Evolutionary conservation across 805 yeast species (phyloP).

Genomic region (Torulaspora microellipsoides): DNA sequence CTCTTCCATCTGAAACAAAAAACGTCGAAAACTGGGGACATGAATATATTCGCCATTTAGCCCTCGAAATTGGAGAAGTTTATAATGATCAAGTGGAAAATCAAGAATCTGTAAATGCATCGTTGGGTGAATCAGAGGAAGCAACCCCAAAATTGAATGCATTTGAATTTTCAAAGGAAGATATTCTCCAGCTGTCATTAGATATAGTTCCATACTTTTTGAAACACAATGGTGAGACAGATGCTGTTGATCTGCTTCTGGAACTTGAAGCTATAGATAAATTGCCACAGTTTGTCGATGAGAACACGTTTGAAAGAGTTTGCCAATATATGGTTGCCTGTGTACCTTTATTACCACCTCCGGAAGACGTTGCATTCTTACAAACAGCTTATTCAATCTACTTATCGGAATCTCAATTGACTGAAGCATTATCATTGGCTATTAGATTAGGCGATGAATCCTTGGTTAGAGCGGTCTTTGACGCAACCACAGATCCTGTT

Average conservation of each 20-base stretch:
- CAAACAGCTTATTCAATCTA: conserved; percentile 87
- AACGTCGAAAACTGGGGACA: conserved; percentile 92
- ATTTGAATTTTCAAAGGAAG: conserved; percentile 33
- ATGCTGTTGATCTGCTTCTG: conserved; percentile 88
- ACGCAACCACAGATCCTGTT: conserved; percentile 66
- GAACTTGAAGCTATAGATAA: conserved; percentile 87
- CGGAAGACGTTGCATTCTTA: conserved; percentile 81
- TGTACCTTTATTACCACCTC: conserved; percentile 94
- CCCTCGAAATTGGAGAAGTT: conserved; percentile 90
- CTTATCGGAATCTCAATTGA: conserved; percentile 67
- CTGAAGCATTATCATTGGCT: conserved; percentile 89
- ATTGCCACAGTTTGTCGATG: conserved; percentile 79
- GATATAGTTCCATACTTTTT: conserved; percentile 84
- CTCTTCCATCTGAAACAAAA: conserved; percentile 56
- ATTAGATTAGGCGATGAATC: conserved; percentile 80
- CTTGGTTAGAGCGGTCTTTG: conserved; percentile 73
- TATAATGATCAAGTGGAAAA: conserved; percentile 51
- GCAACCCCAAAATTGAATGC: conserved; percentile 10
- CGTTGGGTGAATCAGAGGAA: conserved; percentile 14
- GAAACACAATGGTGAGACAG: conserved; percentile 96
- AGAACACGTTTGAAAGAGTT: conserved; percentile 77
- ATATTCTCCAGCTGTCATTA: conserved; percentile 61
- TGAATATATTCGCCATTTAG: conserved; percentile 93
- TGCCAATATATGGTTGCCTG: conserved; percentile 93
- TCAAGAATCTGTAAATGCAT: conserved; percentile 27